Evolutionary conservation across 371 early-diverging fungal genomes (phyloP).

Genomic region (Rhizopus microsporus): DNA sequence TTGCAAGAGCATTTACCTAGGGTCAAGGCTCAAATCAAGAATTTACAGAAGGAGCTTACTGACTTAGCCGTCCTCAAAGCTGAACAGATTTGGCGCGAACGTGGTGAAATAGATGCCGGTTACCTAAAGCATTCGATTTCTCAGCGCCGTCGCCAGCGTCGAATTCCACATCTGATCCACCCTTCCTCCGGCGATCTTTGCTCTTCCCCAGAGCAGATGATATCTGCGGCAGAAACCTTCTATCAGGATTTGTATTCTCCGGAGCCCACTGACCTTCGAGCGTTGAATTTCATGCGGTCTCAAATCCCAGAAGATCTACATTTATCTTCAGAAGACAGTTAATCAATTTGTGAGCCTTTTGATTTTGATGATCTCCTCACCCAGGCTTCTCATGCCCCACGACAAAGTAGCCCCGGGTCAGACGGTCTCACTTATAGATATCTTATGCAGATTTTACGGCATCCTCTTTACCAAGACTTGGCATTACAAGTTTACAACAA

Average conservation of each 20-base stretch:
- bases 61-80: neutral
- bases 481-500: neutral
- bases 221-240: neutral
- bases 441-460: neutral
- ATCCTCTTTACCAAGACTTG: neutral
- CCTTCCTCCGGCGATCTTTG: neutral
- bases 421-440: conserved; percentile 12
- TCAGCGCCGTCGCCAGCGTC: neutral
- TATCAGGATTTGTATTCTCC: conserved; percentile 1
- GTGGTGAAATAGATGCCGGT: conserved; percentile 1
- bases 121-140: neutral
- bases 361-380: neutral
- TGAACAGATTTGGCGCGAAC: conserved; percentile 1
- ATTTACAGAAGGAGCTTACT: neutral
- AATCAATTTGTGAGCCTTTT: neutral
- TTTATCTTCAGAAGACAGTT: neutral
- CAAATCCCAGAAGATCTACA: neutral
- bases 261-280: neutral
- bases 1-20: neutral
- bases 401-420: conserved; percentile 8
- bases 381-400: neutral
- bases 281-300: neutral
- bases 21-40: neutral
- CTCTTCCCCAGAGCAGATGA: neutral
- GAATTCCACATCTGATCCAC: neutral